phyloP scores from a whole-genome alignment of 192 early-diverging fungal species.

The Coemansia sp. region DNA sequence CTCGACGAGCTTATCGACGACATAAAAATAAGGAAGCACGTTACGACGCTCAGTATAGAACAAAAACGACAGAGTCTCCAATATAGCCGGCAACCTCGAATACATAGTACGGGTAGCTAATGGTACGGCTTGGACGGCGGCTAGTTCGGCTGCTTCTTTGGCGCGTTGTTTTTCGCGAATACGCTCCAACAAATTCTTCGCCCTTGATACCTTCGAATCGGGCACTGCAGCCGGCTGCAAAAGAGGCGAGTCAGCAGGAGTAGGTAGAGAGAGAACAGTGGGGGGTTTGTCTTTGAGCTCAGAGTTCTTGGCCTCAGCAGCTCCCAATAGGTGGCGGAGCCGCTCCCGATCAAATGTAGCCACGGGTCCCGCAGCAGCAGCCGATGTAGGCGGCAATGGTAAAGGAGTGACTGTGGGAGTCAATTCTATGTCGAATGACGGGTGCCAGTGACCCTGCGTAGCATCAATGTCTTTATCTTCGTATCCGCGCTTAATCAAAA shows the following conservation, averaged over 20 bases:
- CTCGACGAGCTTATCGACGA: constrained; percentile 49
- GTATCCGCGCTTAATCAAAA: constrained; percentile 29
- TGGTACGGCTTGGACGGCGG: neutral
- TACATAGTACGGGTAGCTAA: constrained; percentile 40
- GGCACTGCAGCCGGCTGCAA: constrained; percentile 6
- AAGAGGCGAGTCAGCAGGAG: constrained; percentile 33
- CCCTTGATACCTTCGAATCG: constrained; percentile 8
- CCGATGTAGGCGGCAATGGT: constrained; percentile 25
- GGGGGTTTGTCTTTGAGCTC: neutral
- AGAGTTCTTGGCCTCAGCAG: neutral
- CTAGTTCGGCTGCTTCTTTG: constrained; percentile 14
- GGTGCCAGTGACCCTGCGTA: constrained; percentile 22
- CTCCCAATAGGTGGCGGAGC: constrained; percentile 41
- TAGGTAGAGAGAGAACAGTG: constrained; percentile 10
- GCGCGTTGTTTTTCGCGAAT: constrained; percentile 56
- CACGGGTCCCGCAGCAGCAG: constrained; percentile 8
- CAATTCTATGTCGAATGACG: constrained; percentile 38
- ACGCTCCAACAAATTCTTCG: constrained; percentile 44
- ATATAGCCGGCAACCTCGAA: constrained; percentile 43
- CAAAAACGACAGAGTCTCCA: constrained; percentile 49
- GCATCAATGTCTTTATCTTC: neutral
- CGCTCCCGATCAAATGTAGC: constrained; percentile 34
- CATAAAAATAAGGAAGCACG: constrained; percentile 35
- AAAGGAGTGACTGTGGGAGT: constrained; percentile 23
- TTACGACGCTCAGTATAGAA: constrained; percentile 49